These are phyloP conservation scores for Speleostelium caveatum DNA, from an alignment of 78 protist species.

Conservation along the genomic window DNA sequence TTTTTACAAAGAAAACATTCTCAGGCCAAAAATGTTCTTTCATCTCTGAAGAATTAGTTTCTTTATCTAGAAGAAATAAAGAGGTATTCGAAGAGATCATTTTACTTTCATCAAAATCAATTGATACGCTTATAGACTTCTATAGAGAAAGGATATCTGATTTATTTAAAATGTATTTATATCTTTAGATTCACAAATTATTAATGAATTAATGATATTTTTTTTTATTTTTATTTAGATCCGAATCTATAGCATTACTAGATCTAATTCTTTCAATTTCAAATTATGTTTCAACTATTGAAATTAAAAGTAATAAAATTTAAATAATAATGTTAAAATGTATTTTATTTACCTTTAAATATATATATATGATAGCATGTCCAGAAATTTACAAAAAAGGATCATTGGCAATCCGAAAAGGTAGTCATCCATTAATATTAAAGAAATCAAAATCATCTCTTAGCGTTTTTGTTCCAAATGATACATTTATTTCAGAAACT, in stretches of 20 bases:
- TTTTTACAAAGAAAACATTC: not conserved
- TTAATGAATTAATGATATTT: too few relatives aligned
- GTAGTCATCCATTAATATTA: constrained; percentile 62
- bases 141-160: constrained; percentile 21
- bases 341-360: not conserved
- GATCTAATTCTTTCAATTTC: constrained; percentile 28
- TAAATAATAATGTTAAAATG: not conserved
- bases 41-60: constrained; percentile 18
- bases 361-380: too few relatives aligned
- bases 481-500: constrained; percentile 57
- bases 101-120: not conserved
- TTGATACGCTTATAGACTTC: constrained; percentile 10
- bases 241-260: constrained; percentile 54
- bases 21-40: constrained; percentile 21
- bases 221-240: too few relatives aligned
- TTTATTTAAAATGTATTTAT: constrained; percentile 29
- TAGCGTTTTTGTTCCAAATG: constrained; percentile 28
- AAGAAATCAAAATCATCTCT: not conserved
- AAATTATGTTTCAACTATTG: not conserved
- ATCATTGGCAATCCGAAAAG: constrained; percentile 71
- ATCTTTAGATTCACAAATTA: too few relatives aligned
- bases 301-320: not conserved
- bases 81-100: constrained; percentile 73
- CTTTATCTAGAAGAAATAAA: constrained; percentile 45
- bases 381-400: constrained; percentile 60